Evolutionary conservation across 257 asterid species (phyloP).

Genomic region (Nicotiana tomentosiformis): DNA sequence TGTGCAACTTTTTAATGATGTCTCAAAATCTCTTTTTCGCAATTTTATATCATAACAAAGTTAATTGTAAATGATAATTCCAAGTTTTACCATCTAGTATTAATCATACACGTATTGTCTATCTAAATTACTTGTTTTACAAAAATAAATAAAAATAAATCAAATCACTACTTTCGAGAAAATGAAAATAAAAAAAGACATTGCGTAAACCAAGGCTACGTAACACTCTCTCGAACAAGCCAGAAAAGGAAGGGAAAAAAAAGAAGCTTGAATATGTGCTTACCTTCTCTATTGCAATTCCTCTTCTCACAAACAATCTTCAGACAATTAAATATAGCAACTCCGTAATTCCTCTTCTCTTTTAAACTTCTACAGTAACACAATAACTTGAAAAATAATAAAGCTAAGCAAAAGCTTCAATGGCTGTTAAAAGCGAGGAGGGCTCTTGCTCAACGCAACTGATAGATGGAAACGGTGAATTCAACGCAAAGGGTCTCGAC

Average conservation of each 20-base stretch:
- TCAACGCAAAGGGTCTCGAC: constrained; percentile 29
- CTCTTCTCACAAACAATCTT: not conserved
- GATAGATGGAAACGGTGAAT: constrained; percentile 36
- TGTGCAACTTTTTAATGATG: no score
- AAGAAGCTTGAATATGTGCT: not conserved
- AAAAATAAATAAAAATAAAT: no score
- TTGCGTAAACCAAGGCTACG: not conserved
- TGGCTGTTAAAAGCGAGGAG: constrained; percentile 3
- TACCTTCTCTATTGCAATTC: not conserved
- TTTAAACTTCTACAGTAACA: not conserved
- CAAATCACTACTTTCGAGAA: no score
- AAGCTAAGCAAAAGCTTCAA: not conserved
- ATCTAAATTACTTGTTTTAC: no score
- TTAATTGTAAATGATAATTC: no score
- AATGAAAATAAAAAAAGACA: no score
- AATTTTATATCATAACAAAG: no score
- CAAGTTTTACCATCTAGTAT: no score
- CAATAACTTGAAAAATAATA: not conserved
- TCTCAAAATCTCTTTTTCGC: no score
- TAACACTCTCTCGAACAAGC: not conserved
- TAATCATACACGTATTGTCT: no score
- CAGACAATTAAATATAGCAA: not conserved
- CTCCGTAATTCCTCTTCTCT: not conserved
- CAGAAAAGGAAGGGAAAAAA: not conserved
- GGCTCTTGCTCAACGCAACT: constrained; percentile 33